Base-by-base conservation (phyloP, 257 asterid genomes). In the Przewalskia tangutica region DNA sequence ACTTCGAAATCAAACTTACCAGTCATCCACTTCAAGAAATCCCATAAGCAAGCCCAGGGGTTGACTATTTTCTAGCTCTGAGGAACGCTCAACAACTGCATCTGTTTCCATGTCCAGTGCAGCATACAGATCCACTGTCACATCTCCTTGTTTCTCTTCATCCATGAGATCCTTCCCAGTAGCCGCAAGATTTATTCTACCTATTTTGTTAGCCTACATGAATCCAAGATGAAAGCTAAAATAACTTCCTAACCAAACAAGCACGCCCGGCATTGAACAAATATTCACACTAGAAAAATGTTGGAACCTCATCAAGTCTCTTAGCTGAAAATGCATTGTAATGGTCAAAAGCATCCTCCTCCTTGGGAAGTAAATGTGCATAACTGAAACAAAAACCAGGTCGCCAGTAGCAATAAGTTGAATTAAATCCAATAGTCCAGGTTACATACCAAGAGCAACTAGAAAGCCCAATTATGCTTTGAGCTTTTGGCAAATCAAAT, bases 121-220 rank as follows among this genome's bases (percentile, higher is more conserved):
- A 86, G 98, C 79, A 91, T 90, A 94, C 77, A 96, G 98, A 86
- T 94, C 99, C 56, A 96, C 98, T 10, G 95, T 92, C 64, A 96
- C 98, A 82, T 96, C 99, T 83, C 98, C 97, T 91, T 84, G 97
- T 90, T 96, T 94, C 84, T 96, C 98, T 34, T 94, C 99, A 82
- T 96, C 99, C 99, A 96, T 96, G 84, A 96, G 98, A 90, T 96
- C 99, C 91, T 96, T 96, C 58, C 99, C 99, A 77, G 95, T 96
- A 83, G 99, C 99, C 87, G 99, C 99, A 84, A 96, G 98, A 91
- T 96, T 96, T 80, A 96, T 96, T 89, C 91, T 94, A 82, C 99
- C 98, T 89, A 96, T 96, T 88, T 89, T 94, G 86, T 89, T 93
- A 66, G 99, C 99, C 98, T 96, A 75, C 80, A 75, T 27, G 44